Evolutionary conservation across 2,329 filamentous ascomycete genomes (phyloP), one percentile per base, ranked within the genome.

Genomic region (Cadophora gregata): DNA sequence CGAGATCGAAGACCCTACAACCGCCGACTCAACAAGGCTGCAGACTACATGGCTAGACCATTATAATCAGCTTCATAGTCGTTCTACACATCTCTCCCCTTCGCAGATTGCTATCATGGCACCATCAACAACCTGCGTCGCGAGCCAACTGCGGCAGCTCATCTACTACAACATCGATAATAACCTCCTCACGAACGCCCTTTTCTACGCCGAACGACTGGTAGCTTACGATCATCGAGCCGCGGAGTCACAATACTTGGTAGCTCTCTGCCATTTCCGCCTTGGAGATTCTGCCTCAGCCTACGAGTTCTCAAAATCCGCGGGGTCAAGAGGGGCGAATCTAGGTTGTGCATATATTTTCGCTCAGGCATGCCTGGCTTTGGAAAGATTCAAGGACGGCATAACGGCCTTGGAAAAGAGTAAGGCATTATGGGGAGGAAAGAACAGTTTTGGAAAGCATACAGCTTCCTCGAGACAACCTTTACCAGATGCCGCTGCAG

Each of bases 151-250:
- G 66, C 83, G 85, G 75, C 87, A 90, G 78, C 80, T 85, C 66
- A 81, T 90, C 65, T 81, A 89, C 75, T 89, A 90, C 76, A 87
- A 90, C 74, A 88, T 99, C 78, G 96, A 99, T 83, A 97, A 97
- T 77, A 90, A 93, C 76, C 88, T 94, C 45, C 85, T 91, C 76
- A 89, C 94, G 64, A 98, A 97, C 77, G 96, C 96, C 65, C 88
- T 97, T 50, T 99, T 99, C 81, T 93, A 97, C 69, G 92, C 96
- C 67, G 93, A 95, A 76, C 89, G 96, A 71, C 86, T 97, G 24
- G 86, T 89, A 69, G 94, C 93, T 60, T 92, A 95, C 74, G 95
- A 98, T 74, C 88, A 91, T 27, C 89, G 91, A 74, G 92, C 90
- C 24, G 85, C 87, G 66, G 96, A 99, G 79, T 90, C 93, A 33